Evolutionary conservation across 2,329 filamentous ascomycete genomes (phyloP).

Genomic region (Penicillium sp.): DNA sequence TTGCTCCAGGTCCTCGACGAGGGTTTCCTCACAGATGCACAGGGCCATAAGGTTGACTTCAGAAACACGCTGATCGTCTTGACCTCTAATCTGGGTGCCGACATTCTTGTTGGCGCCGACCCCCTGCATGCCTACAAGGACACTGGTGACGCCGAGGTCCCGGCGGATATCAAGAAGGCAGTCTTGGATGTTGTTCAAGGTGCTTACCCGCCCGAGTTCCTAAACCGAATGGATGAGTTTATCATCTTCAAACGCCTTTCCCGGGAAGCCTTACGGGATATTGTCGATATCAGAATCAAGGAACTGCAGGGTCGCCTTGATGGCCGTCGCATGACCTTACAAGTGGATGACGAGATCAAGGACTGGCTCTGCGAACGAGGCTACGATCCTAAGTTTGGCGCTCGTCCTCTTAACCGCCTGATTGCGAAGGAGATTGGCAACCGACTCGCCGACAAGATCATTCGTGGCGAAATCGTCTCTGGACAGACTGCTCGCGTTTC

Average conservation of each 20-base stretch:
- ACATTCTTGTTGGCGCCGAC: conserved; percentile 82
- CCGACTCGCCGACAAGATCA: conserved; percentile 86
- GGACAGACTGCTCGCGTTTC: conserved; percentile 74
- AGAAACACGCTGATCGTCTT: conserved; percentile 95
- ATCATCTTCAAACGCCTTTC: conserved; percentile 93
- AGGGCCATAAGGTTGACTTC: conserved; percentile 97
- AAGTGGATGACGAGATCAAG: conserved; percentile 72
- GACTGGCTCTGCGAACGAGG: conserved; percentile 87
- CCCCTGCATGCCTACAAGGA: conserved; percentile 67
- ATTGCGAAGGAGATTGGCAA: conserved; percentile 92
- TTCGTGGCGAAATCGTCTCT: conserved; percentile 76
- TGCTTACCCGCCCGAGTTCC: conserved; percentile 85
- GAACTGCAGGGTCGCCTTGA: conserved; percentile 84
- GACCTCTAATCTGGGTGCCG: conserved; percentile 91
- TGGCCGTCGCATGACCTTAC: conserved; percentile 79
- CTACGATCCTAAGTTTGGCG: conserved; percentile 90
- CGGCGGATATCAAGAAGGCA: conserved; percentile 71
- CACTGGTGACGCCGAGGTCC: conserved; percentile 69
- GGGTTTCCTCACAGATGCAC: conserved; percentile 91
- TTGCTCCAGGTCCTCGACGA: conserved; percentile 95
- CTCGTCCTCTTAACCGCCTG: conserved; percentile 85
- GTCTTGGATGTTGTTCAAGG: conserved; percentile 86
- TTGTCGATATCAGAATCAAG: conserved; percentile 86
- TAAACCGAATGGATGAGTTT: conserved; percentile 96
- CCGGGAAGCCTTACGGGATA: conserved; percentile 77